Conservation (phyloP, 139 green algal species). For the Mychonastes homosphaera region DNA sequence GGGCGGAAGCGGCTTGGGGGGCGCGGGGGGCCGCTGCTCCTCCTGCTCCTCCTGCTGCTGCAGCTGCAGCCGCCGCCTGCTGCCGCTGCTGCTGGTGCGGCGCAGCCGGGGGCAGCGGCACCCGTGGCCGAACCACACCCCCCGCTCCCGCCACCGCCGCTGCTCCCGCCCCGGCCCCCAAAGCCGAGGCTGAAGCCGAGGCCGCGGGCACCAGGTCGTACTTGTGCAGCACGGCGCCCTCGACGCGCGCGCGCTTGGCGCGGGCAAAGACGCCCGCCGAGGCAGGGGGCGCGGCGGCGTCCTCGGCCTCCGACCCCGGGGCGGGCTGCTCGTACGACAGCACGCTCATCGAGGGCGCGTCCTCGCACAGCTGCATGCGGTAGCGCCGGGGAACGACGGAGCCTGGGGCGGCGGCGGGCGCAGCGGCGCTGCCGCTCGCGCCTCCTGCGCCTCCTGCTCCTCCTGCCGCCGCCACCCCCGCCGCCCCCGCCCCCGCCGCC, state of each 20-base stretch:
- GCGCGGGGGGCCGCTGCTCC: too few relatives aligned
- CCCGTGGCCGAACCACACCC: too few relatives aligned
- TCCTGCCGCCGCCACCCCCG: not conserved
- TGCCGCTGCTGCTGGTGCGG: too few relatives aligned
- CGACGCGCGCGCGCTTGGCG: conserved; percentile 2
- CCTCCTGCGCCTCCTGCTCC: not conserved
- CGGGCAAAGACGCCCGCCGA: not conserved
- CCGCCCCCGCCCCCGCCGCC: too few relatives aligned
- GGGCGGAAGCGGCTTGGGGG: not conserved
- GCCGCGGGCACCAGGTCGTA: conserved; percentile 30
- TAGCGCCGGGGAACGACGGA: not conserved
- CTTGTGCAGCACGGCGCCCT: conserved; percentile 32
- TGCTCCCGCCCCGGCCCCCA: not conserved
- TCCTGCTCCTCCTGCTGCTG: too few relatives aligned
- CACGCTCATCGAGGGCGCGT: not conserved
- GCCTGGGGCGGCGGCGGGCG: too few relatives aligned
- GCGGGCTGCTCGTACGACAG: not conserved
- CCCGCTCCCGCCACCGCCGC: too few relatives aligned
- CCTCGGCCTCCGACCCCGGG: not conserved
- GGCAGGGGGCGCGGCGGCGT: not conserved
- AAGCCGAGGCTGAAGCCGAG: not conserved
- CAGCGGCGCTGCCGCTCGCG: too few relatives aligned
- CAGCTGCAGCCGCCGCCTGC: too few relatives aligned
- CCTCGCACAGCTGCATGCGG: not conserved
- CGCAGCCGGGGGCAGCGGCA: too few relatives aligned